Evolutionary conservation across 73 alveolate genomes (phyloP).

Genomic region (Stentor coeruleus): DNA sequence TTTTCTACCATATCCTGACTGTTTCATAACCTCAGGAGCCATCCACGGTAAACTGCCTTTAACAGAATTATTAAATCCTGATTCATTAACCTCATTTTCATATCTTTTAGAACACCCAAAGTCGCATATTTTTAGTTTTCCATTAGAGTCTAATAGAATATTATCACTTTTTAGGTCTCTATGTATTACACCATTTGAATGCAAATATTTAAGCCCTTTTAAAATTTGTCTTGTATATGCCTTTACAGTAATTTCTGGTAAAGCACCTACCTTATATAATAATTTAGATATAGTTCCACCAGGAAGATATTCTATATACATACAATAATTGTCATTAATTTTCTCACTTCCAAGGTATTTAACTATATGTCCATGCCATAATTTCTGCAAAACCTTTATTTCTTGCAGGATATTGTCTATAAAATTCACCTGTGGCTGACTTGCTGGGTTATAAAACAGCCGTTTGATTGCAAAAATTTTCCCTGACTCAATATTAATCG

Average conservation of each 20-base stretch:
- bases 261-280: not conserved
- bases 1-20: constrained; percentile 41
- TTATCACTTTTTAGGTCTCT: constrained; percentile 83
- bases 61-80: constrained; percentile 54
- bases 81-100: constrained; percentile 41
- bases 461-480: not conserved
- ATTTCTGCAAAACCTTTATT: not conserved
- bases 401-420: not conserved
- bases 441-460: not conserved
- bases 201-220: constrained; percentile 57
- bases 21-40: constrained; percentile 63
- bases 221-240: constrained; percentile 39
- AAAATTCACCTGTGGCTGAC: not conserved
- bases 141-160: constrained; percentile 68
- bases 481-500: not conserved
- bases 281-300: not conserved
- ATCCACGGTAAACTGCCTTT: constrained; percentile 62
- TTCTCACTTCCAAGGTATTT: not conserved
- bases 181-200: constrained; percentile 67
- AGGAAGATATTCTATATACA: not conserved
- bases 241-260: constrained; percentile 22
- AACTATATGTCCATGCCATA: not conserved
- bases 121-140: constrained; percentile 73
- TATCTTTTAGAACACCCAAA: constrained; percentile 59
- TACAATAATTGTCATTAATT: not conserved